Conservation (phyloP, 192 early-diverging fungal species). For the Coemansia sp. region DNA sequence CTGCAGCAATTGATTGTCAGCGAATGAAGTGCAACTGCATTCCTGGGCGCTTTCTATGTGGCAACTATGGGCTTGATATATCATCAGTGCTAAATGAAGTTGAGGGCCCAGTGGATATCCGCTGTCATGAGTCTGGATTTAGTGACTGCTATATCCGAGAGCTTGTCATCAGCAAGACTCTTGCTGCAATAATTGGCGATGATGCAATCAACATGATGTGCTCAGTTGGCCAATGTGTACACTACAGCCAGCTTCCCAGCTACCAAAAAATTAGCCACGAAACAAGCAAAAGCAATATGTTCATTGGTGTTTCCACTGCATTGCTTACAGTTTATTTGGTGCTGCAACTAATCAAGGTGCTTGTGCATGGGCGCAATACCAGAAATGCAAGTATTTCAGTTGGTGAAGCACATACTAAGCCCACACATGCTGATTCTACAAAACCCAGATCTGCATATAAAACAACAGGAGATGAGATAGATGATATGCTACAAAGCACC, state of each 20-base stretch:
- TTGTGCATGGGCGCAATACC: conserved; percentile 13
- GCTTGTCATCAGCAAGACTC: conserved; percentile 29
- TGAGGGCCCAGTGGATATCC: conserved; percentile 74
- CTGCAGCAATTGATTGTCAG: conserved; percentile 64
- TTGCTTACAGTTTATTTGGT: conserved; percentile 46
- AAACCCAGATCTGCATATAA: not conserved
- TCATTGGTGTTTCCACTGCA: conserved; percentile 33
- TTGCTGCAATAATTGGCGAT: conserved; percentile 73
- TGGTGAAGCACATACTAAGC: not conserved
- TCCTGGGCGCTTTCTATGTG: conserved; percentile 78
- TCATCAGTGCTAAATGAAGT: conserved; percentile 78
- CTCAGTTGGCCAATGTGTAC: conserved; percentile 81
- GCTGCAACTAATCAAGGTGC: conserved; percentile 29
- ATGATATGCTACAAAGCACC: conserved; percentile 25
- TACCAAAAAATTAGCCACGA: conserved; percentile 46
- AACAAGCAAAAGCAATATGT: conserved; percentile 39
- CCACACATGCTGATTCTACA: not conserved
- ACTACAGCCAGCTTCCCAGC: conserved; percentile 82
- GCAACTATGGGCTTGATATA: conserved; percentile 79
- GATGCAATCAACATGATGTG: conserved; percentile 77
- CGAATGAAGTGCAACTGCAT: conserved; percentile 81
- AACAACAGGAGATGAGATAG: conserved; percentile 14
- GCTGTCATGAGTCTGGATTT: conserved; percentile 68
- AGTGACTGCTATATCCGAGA: conserved; percentile 81
- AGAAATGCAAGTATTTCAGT: not conserved